Evolutionary conservation across 495 filamentous ascomycete genomes (phyloP).

Genomic region (Hypoxylon lienhwacheense): DNA sequence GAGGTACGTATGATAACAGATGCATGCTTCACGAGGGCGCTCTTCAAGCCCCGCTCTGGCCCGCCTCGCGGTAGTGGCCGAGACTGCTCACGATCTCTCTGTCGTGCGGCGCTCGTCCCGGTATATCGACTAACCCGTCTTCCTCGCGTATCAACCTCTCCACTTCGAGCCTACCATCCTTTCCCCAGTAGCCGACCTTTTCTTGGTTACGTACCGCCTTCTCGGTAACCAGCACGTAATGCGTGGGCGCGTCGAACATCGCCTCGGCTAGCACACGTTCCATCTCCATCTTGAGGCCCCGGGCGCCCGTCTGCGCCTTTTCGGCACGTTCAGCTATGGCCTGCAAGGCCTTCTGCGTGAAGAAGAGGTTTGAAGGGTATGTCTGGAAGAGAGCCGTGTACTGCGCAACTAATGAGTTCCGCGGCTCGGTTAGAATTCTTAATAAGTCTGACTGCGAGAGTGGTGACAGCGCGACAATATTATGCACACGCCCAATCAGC

Average conservation of each 20-base stretch:
- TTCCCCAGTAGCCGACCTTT: conserved; percentile 55
- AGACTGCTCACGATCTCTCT: conserved; percentile 30
- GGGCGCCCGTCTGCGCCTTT: conserved; percentile 80
- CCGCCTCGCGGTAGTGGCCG: conserved; percentile 47
- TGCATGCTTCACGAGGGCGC: not conserved
- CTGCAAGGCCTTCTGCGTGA: conserved; percentile 76
- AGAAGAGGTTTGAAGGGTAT: conserved; percentile 77
- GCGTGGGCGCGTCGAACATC: conserved; percentile 84
- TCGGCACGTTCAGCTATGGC: conserved; percentile 75
- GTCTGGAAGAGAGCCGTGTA: conserved; percentile 84
- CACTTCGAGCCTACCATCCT: conserved; percentile 55
- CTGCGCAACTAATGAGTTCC: conserved; percentile 82
- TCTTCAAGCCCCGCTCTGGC: conserved; percentile 48
- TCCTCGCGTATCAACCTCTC: conserved; percentile 59
- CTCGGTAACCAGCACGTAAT: conserved; percentile 72
- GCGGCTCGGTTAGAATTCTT: conserved; percentile 87
- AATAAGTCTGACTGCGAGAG: conserved; percentile 77
- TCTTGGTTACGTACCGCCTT: conserved; percentile 66
- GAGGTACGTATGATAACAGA: not conserved
- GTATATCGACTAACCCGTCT: conserved; percentile 38
- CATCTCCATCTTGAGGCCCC: conserved; percentile 85
- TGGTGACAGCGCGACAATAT: conserved; percentile 79
- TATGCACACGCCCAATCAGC: conserved; percentile 85
- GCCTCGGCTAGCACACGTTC: conserved; percentile 82
- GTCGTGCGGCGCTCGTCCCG: conserved; percentile 28